Evolutionary conservation across 352 stramenopile species (phyloP).

Genomic region (Phytopythium aichiense): DNA sequence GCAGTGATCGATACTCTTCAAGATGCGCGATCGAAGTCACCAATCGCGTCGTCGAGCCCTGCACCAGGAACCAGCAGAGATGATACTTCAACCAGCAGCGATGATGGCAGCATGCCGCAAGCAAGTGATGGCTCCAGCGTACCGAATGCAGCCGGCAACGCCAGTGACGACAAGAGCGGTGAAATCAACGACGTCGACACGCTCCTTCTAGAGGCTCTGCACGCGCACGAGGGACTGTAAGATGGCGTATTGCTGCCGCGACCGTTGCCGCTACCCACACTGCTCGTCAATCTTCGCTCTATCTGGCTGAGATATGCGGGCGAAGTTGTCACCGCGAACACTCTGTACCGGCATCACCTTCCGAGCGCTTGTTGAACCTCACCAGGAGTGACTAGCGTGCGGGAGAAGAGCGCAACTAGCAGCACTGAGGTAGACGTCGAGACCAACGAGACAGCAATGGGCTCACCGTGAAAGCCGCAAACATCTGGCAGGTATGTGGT

Average conservation of each 20-base stretch:
- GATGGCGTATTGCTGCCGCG: slow-evolving; percentile 4
- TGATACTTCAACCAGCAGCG: not conserved
- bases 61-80: not conserved
- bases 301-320: slow-evolving; percentile 4
- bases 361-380: not conserved
- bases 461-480: not conserved
- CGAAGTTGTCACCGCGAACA: not conserved
- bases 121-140: not conserved
- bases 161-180: not conserved
- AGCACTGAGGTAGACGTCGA: not conserved
- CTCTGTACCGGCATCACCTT: not conserved
- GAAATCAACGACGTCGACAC: not conserved
- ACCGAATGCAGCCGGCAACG: not conserved
- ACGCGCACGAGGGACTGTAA: not conserved
- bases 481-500: not conserved
- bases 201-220: not conserved
- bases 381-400: too few species aligned
- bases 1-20: not conserved
- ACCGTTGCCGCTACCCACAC: slow-evolving; percentile 13
- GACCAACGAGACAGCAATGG: not conserved
- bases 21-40: not conserved
- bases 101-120: not conserved
- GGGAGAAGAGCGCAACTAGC: not conserved
- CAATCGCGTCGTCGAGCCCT: not conserved
- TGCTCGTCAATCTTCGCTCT: slow-evolving; percentile 17